Evolutionary conservation across 2,329 filamentous ascomycete genomes (phyloP).

Genomic region (Cladosporium sp.): DNA sequence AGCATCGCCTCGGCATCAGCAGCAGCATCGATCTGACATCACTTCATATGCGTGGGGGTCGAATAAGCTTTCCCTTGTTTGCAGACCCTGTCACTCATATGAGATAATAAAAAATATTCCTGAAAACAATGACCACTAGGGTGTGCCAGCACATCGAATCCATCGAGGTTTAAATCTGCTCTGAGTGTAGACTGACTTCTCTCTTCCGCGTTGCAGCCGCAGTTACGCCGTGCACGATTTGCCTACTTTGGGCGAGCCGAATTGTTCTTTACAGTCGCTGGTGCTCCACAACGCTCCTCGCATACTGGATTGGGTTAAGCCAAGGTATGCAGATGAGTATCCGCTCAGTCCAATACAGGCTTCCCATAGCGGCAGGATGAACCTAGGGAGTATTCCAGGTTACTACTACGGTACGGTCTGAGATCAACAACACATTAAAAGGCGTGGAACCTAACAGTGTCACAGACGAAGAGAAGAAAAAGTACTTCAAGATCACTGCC

Average conservation of each 20-base stretch:
- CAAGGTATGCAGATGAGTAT: slow-evolving; percentile 6
- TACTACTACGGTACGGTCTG: slow-evolving; percentile 46
- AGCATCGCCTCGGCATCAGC: slow-evolving; percentile 4
- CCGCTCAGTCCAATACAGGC: neutral
- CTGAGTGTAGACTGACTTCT: neutral
- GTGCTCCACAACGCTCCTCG: neutral
- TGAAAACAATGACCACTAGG: too few species aligned
- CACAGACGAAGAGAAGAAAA: slow-evolving; percentile 46
- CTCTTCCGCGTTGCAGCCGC: neutral
- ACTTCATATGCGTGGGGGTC: neutral
- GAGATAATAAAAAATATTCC: neutral
- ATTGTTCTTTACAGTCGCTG: neutral
- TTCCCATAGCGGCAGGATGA: slow-evolving; percentile 34
- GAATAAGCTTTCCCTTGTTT: neutral
- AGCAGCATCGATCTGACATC: slow-evolving; percentile 5
- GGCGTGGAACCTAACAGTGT: neutral
- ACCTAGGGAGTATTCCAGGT: slow-evolving; percentile 47
- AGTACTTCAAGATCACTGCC: slow-evolving; percentile 51
- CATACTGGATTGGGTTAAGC: neutral
- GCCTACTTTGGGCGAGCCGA: neutral
- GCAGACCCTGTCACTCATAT: neutral
- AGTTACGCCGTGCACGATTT: neutral
- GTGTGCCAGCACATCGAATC: too few species aligned
- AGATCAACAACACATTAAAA: neutral
- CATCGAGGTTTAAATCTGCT: neutral